Evolutionary conservation across 2,329 filamentous ascomycete species (phyloP).

Genomic region (Epicoccum sorghinum): DNA sequence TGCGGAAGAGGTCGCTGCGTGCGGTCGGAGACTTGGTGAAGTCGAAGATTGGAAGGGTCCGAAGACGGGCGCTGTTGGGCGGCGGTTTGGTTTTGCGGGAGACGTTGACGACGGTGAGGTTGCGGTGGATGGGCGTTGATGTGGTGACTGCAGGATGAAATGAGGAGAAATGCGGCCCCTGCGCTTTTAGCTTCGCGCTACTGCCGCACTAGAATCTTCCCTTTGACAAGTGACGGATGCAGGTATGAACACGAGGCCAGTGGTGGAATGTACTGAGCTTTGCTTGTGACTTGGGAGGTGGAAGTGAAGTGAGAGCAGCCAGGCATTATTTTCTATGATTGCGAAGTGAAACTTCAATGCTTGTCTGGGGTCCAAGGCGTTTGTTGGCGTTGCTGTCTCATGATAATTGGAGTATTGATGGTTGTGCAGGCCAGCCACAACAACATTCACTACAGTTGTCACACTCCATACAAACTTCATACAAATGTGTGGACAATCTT

Average conservation of each 20-base stretch:
- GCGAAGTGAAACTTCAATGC: too few species aligned
- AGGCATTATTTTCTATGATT: too few species aligned
- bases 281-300: background rate
- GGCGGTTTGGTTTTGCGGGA: background rate
- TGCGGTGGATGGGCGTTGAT: slow-evolving; percentile 17
- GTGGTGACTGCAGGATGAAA: slow-evolving; percentile 19
- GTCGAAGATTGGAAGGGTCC: slow-evolving; percentile 11
- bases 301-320: background rate
- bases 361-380: too few species aligned
- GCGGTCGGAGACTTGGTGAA: background rate
- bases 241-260: background rate
- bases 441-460: background rate
- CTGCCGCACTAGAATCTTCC: slow-evolving; percentile 11
- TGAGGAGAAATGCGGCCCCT: slow-evolving; percentile 21
- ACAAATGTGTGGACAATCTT: background rate
- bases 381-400: background rate
- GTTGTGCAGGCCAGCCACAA: too few species aligned
- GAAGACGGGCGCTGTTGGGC: slow-evolving; percentile 9
- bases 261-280: background rate
- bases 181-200: background rate
- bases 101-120: slow-evolving; percentile 2
- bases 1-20: slow-evolving; percentile 13
- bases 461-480: too few species aligned
- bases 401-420: too few species aligned
- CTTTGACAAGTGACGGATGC: slow-evolving; percentile 1